Evolutionary conservation across 495 filamentous ascomycete genomes (phyloP).

Genomic region (Hypoxylon rickii): DNA sequence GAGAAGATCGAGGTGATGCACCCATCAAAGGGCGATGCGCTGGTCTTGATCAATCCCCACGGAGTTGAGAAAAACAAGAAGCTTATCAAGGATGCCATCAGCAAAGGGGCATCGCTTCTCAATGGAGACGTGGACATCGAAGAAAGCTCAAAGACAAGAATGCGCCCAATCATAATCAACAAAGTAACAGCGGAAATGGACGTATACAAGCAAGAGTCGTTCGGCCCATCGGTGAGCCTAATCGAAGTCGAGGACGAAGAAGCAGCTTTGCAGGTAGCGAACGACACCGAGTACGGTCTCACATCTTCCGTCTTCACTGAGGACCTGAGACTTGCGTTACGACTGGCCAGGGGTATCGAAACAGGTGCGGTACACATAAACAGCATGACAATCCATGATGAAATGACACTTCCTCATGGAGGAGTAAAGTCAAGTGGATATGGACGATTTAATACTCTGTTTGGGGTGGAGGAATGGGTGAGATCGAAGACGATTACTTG

Average conservation of each 20-base stretch:
- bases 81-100: conserved; percentile 67
- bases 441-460: conserved; percentile 62
- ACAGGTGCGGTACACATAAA: conserved; percentile 92
- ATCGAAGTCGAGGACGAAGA: conserved; percentile 62
- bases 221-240: conserved; percentile 75
- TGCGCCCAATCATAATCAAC: conserved; percentile 74
- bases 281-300: conserved; percentile 81
- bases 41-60: conserved; percentile 63
- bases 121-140: conserved; percentile 57
- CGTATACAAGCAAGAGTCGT: conserved; percentile 78
- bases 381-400: conserved; percentile 82
- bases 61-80: conserved; percentile 70
- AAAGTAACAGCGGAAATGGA: conserved; percentile 81
- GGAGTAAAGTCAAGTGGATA: conserved; percentile 85
- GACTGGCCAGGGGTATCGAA: conserved; percentile 74
- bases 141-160: conserved; percentile 55
- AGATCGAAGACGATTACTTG: conserved; percentile 85
- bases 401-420: conserved; percentile 77
- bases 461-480: conserved; percentile 73
- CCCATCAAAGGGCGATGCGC: conserved; percentile 54
- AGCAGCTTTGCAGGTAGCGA: conserved; percentile 77
- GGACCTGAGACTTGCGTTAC: conserved; percentile 73
- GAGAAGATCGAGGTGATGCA: conserved; percentile 55
- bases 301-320: conserved; percentile 86
- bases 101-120: conserved; percentile 70